Base-by-base conservation (phyloP, 495 filamentous ascomycete genomes). In the Chlorociboria aeruginascens region DNA sequence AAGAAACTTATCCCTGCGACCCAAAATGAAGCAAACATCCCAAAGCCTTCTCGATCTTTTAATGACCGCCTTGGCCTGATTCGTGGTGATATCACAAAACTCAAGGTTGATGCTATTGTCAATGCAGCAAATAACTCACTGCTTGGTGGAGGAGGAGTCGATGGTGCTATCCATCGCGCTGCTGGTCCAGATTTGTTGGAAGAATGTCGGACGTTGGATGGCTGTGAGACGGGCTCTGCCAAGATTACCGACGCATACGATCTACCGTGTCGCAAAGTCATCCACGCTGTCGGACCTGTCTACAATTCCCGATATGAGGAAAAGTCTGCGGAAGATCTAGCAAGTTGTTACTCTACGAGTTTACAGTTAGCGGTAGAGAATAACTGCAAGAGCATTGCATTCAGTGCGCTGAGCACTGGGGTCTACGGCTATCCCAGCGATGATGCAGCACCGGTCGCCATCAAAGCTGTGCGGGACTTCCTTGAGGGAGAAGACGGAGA, bases 261-360 rank as follows among this genome's bases (percentile, higher is more conserved):
- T 0, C 69, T 98, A 6, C 87, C 86, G 8, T 83, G 76, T 63
- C 72, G 76, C 41, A 79, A 80, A 45, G 74, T 97, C 16, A 93
- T 97, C 43, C 92, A 96, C 60, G 73, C 92, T 33, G 92, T 96
- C 2, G 92, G 92, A 0, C 90, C 90, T 3, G 62, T 93, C n/a
- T 97, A 93, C 65, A 43, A 59, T 17, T 20, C 25, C 0, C 61
- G 64, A 32, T 49, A 43, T 3, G 53, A 55, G 1, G 45, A 59
- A 17, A 53, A 63, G 3, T 55, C 66, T 9, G 66, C 59, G 3
- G 51, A 54, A 11, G 58, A 79, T 40, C 69, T 94, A 35, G 63
- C 66, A 42, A 65, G 75, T 11, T 95, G 88, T 65, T 98, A 98
- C 61, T 68, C 69, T 10, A 76, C 66, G n/a, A 81, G 79, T 51